Evolutionary conservation across 2,329 filamentous ascomycete species (phyloP).

Genomic region (Lachnellula arida): DNA sequence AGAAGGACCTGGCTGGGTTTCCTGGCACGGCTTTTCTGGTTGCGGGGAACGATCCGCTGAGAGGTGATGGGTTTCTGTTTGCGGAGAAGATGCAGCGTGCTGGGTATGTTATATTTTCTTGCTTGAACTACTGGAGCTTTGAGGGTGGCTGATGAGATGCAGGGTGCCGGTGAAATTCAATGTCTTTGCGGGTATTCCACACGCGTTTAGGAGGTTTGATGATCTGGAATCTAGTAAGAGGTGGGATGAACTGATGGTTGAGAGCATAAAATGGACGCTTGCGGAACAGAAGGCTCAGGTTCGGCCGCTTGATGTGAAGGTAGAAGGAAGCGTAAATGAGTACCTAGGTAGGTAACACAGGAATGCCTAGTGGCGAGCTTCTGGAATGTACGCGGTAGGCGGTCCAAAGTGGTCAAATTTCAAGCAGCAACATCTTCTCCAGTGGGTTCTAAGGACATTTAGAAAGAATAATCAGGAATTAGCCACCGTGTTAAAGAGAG

Average conservation of each 20-base stretch:
- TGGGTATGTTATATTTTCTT: slow-evolving; percentile 34
- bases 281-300: not conserved
- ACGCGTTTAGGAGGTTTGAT: slow-evolving; percentile 37
- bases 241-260: not conserved
- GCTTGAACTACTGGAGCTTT: not conserved
- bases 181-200: slow-evolving; percentile 49
- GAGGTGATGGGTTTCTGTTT: slow-evolving; percentile 47
- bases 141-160: slow-evolving; percentile 41
- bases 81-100: slow-evolving; percentile 40
- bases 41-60: slow-evolving; percentile 42
- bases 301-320: not conserved
- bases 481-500: too few relatives aligned
- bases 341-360: too few relatives aligned
- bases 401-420: too few relatives aligned
- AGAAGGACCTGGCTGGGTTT: not conserved
- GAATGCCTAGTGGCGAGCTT: too few relatives aligned
- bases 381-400: too few relatives aligned
- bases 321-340: not conserved
- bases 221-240: not conserved
- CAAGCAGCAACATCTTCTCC: too few relatives aligned
- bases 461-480: too few relatives aligned
- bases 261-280: not conserved
- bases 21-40: slow-evolving; percentile 18
- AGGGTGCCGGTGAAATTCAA: slow-evolving; percentile 10
- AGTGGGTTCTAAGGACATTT: too few relatives aligned